Percentiles rank a stretch among this genome's conserved stretches.
Conservation (phyloP, 306 rosid species). For the Quercus alba region DNA sequence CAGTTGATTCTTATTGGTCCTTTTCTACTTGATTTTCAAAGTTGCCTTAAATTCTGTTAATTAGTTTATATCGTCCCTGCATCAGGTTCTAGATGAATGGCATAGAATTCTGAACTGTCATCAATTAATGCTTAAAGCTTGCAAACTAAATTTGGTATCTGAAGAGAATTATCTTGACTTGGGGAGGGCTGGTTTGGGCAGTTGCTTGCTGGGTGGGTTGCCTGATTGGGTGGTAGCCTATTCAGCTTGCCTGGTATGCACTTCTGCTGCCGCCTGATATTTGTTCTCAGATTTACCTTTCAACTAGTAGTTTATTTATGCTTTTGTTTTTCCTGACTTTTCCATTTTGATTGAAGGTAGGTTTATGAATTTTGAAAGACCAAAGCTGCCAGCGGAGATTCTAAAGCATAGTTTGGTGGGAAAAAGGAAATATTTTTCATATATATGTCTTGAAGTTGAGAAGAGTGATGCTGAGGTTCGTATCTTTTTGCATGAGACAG, state of each 20-base stretch:
- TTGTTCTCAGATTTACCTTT: slow-evolving; percentile 7
- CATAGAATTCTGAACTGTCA: slow-evolving; percentile 86
- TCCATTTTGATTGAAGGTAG: slow-evolving; percentile 68
- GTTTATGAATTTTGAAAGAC: slow-evolving; percentile 83
- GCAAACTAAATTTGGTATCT: slow-evolving; percentile 67
- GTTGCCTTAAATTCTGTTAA: slow-evolving; percentile 17
- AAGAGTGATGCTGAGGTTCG: slow-evolving; percentile 84
- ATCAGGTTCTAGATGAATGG: slow-evolving; percentile 81
- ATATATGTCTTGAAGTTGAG: slow-evolving; percentile 82
- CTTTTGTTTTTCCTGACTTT: slow-evolving; percentile 24
- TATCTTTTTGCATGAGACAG: slow-evolving; percentile 42
- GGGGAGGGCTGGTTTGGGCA: slow-evolving; percentile 94
- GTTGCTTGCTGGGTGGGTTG: slow-evolving; percentile 92
- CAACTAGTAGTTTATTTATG: background rate
- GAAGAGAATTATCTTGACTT: slow-evolving; percentile 87
- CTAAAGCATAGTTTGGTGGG: slow-evolving; percentile 79
- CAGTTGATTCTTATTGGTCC: slow-evolving; percentile 2
- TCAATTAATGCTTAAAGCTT: slow-evolving; percentile 87
- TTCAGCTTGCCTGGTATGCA: slow-evolving; percentile 90
- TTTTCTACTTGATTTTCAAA: background rate
- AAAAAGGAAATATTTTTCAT: slow-evolving; percentile 81
- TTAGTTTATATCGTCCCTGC: slow-evolving; percentile 15
- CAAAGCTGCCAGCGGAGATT: slow-evolving; percentile 87
- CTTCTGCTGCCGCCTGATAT: slow-evolving; percentile 7
- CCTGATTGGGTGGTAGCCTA: slow-evolving; percentile 97